Conservation (phyloP, 2,329 filamentous ascomycete genomes). For the Fusarium temperatum region DNA sequence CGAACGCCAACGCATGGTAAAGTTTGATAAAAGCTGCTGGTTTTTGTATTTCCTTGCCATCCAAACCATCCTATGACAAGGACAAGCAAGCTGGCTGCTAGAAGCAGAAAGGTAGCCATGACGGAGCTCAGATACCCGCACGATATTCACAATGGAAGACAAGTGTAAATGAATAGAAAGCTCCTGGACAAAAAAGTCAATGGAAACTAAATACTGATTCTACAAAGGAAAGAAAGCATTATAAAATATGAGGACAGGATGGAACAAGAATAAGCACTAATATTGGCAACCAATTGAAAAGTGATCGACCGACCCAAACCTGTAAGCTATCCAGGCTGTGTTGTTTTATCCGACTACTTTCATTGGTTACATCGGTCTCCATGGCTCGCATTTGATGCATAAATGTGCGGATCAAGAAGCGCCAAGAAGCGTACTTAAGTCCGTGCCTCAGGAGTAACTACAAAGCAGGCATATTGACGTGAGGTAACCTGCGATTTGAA, state of each 20-base stretch:
- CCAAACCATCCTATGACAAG: not conserved
- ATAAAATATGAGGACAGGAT: not conserved
- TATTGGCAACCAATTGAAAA: not conserved
- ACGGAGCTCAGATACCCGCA: not conserved
- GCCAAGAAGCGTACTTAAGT: not conserved
- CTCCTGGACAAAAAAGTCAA: not conserved
- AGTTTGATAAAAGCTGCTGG: not conserved
- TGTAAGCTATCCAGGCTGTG: not conserved
- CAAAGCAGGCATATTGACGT: not conserved
- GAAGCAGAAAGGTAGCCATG: not conserved
- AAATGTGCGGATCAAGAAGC: not conserved
- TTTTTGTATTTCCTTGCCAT: not conserved
- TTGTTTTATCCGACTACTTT: not conserved
- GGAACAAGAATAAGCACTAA: not conserved
- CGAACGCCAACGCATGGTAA: not conserved
- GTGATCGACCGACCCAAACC: not conserved
- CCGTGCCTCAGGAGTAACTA: not conserved
- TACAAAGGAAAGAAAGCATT: not conserved
- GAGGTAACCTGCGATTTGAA: not conserved
- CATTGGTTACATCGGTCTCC: not conserved
- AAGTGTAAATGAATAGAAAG: accelerated
- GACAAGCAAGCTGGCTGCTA: accelerated
- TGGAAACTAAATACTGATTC: not conserved
- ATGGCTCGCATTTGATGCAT: not conserved
- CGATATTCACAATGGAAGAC: not conserved